Evolutionary conservation across 306 rosid species (phyloP).

Genomic region (Argentina anserina): DNA sequence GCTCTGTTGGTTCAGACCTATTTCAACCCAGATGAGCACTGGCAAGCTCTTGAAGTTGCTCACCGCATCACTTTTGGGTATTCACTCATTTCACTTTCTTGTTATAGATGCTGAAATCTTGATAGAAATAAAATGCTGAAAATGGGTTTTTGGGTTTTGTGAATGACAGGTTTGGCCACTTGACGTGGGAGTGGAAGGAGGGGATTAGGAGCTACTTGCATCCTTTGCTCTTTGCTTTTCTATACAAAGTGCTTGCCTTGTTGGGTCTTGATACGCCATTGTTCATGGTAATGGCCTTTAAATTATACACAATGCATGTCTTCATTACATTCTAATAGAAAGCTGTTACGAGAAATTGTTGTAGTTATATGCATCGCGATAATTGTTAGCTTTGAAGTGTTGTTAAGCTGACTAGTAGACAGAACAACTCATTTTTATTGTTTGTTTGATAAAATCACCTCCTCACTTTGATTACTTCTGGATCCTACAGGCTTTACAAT

Average conservation of each 20-base stretch:
- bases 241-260: conserved; percentile 58
- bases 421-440: not conserved
- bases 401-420: not conserved
- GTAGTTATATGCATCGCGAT: not conserved
- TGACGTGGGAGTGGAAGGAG: conserved; percentile 94
- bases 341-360: not conserved
- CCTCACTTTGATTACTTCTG: too few species aligned
- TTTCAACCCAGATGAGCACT: conserved; percentile 96
- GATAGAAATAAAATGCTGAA: not conserved
- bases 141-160: conserved; percentile 10
- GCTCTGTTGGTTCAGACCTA: conserved; percentile 70
- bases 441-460: not conserved
- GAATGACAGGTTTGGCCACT: conserved; percentile 69
- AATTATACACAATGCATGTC: not conserved
- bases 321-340: not conserved
- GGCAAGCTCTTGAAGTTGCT: conserved; percentile 97
- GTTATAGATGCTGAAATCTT: not conserved
- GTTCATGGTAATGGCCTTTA: conserved; percentile 59
- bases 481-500: not conserved
- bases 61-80: conserved; percentile 81
- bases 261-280: conserved; percentile 66
- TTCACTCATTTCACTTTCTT: not conserved
- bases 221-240: conserved; percentile 71
- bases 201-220: conserved; percentile 88
- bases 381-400: not conserved